These are phyloP conservation scores for Pseudevernia furfuracea DNA, from an alignment of 495 filamentous ascomycete genomes.

Conservation along the genomic window DNA sequence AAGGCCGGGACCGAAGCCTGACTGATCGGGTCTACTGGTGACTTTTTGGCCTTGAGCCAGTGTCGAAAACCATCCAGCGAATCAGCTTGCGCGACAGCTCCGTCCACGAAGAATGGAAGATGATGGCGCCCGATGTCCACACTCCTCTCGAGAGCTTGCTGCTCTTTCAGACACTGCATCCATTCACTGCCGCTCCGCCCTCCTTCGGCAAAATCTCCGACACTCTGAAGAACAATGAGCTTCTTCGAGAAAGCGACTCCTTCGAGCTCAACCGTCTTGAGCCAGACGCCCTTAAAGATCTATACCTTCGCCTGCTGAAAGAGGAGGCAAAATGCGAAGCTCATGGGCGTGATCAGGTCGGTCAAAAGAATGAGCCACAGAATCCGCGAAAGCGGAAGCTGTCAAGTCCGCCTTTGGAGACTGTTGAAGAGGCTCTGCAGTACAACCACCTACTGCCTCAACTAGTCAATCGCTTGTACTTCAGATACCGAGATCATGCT, in stretches of 20 bases:
- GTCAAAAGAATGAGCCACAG: slow-evolving; percentile 31
- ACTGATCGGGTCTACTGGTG: neutral
- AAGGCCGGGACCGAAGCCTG: neutral
- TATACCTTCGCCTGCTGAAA: slow-evolving; percentile 66
- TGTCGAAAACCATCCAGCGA: neutral
- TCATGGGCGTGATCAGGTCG: slow-evolving; percentile 12
- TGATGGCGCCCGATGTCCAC: slow-evolving; percentile 56
- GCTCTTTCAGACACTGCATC: slow-evolving; percentile 75
- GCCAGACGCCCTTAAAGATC: slow-evolving; percentile 67
- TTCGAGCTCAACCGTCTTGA: slow-evolving; percentile 68
- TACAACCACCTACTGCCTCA: slow-evolving; percentile 59
- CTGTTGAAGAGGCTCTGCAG: slow-evolving; percentile 55
- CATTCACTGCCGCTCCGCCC: slow-evolving; percentile 53
- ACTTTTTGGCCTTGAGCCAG: neutral
- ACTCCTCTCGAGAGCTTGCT: slow-evolving; percentile 83
- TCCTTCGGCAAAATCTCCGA: slow-evolving; percentile 69
- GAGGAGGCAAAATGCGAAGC: slow-evolving; percentile 53
- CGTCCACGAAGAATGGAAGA: slow-evolving; percentile 26
- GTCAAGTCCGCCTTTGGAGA: slow-evolving; percentile 52
- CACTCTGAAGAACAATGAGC: slow-evolving; percentile 58
- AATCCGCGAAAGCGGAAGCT: slow-evolving; percentile 69
- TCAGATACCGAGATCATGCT: slow-evolving; percentile 59
- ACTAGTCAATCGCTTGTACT: slow-evolving; percentile 64
- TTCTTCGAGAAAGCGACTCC: slow-evolving; percentile 56
- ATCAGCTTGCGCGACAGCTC: slow-evolving; percentile 13